A percentile compares a stretch with the other conserved stretches of the same genome.
phyloP scores from a whole-genome alignment of 768 basidiomycete genomes.

The Podaxis sp. region DNA sequence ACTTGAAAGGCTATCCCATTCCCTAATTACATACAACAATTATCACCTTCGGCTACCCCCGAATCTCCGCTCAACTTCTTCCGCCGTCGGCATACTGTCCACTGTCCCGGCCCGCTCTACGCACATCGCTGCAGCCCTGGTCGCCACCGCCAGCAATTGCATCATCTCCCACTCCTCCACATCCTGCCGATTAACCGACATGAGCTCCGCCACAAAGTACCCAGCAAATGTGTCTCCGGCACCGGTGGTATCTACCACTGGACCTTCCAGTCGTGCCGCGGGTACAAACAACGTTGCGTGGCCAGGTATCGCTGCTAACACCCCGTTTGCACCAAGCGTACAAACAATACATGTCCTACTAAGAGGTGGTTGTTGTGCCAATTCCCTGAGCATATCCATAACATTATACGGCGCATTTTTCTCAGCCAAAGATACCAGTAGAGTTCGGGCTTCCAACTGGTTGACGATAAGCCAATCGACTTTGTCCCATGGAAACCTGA shows the following conservation, averaged over 20 bases:
- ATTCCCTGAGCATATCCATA: constrained; percentile 5
- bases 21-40: constrained; percentile 11
- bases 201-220: constrained; percentile 52
- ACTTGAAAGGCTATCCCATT: not conserved
- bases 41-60: constrained; percentile 11
- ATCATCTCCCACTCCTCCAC: constrained; percentile 27
- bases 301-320: constrained; percentile 36
- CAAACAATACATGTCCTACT: constrained; percentile 47
- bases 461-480: constrained; percentile 57
- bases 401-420: constrained; percentile 39
- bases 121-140: constrained; percentile 57
- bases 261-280: constrained; percentile 38
- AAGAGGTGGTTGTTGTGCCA: constrained; percentile 20
- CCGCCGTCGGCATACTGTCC: constrained; percentile 46
- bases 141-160: constrained; percentile 33
- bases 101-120: constrained; percentile 54
- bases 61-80: constrained; percentile 30
- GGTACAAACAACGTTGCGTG: constrained; percentile 36
- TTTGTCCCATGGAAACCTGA: constrained; percentile 43
- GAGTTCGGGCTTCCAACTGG: constrained; percentile 35
- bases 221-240: constrained; percentile 65
- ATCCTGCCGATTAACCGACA: constrained; percentile 33
- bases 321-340: constrained; percentile 50
- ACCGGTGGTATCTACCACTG: constrained; percentile 51
- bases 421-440: constrained; percentile 1